Evolutionary conservation across 805 yeast genomes (phyloP), one percentile per base, ranked within the genome.

Genomic region (Metschnikowia lunata): DNA sequence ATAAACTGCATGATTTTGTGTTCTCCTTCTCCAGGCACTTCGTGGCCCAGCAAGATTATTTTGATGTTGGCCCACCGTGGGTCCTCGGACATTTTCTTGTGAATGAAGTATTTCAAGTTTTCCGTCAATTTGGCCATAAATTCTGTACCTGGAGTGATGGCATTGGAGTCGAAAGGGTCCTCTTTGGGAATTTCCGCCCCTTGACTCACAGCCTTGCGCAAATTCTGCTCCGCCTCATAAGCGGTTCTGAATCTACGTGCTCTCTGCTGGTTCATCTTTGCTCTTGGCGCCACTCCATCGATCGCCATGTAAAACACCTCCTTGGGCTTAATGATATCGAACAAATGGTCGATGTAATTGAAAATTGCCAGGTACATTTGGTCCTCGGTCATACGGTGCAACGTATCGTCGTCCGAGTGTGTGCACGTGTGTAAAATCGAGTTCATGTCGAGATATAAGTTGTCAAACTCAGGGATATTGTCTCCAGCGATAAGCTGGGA

Each of bases 201-300:
- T 15, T 77, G 72, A 29, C 75, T 76, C 34, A 83, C 70, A 6
- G 96, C 96, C 61, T 86, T 84, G 46, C 76, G 74, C 59, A 85
- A 60, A 40, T 82, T 82, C 52, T 80, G 80, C 61, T 91, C 96
- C 1, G 97, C 97, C 59, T 91, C 98, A 56, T 82, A 76, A 1
- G 97, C 98, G 28, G 96, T 82, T 65, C 97, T 76, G 65, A 91
- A 91, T 69, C 99, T 81, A 74, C 99, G 82, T 0, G 97, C 82
- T 67, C 99, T 80, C 66, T 91, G 99, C 66, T 91, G 98, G 62
- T 91, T 91, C 97, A 91, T 90, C 61, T 91, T 91, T 9, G 99
- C 99, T 62, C 99, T 75, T 34, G 99, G 99, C 0, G 99, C 99
- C 40, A 91, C 98, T 62, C 99, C 99, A 69, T 91, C 99, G 57